A percentile compares a stretch with the other conserved stretches of the same genome.
These are phyloP conservation scores for Aspergillus latus DNA, from an alignment of 2,329 filamentous ascomycete genomes.

Conservation along the genomic window DNA sequence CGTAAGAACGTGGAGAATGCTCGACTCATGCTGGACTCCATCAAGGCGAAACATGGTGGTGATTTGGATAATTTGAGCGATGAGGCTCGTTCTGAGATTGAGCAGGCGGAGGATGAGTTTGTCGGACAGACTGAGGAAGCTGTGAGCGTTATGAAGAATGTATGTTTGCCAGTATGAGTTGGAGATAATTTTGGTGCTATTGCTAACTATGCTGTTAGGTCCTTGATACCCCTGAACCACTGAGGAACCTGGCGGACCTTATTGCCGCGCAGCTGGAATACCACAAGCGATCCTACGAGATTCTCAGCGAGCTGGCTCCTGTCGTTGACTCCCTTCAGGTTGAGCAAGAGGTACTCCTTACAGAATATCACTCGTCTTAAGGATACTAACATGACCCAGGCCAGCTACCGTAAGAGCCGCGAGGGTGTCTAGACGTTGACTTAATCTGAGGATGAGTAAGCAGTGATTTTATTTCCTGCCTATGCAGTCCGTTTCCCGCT, in stretches of 20 bases:
- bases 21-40: conserved; percentile 83
- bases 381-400: conserved; percentile 50
- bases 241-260: conserved; percentile 92
- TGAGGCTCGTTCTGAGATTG: conserved; percentile 86
- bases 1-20: conserved; percentile 92
- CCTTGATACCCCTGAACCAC: conserved; percentile 92
- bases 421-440: conserved; percentile 60
- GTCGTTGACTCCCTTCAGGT: conserved; percentile 89
- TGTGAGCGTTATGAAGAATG: conserved; percentile 98
- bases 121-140: conserved; percentile 98
- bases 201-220: conserved; percentile 57
- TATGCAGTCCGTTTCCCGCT: conserved; percentile 13
- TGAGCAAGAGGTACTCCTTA: conserved; percentile 76
- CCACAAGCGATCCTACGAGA: conserved; percentile 96
- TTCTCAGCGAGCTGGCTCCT: conserved; percentile 87
- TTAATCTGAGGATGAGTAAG: neutral
- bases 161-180: conserved; percentile 48
- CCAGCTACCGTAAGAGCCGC: conserved; percentile 86
- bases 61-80: conserved; percentile 65
- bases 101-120: conserved; percentile 97
- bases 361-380: no score
- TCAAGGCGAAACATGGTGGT: conserved; percentile 79
- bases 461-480: conserved; percentile 11
- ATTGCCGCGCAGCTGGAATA: conserved; percentile 95
- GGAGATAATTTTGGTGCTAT: neutral